phyloP scores from a whole-genome alignment of 2,329 filamentous ascomycete species.

The Diaporthe longicolla region DNA sequence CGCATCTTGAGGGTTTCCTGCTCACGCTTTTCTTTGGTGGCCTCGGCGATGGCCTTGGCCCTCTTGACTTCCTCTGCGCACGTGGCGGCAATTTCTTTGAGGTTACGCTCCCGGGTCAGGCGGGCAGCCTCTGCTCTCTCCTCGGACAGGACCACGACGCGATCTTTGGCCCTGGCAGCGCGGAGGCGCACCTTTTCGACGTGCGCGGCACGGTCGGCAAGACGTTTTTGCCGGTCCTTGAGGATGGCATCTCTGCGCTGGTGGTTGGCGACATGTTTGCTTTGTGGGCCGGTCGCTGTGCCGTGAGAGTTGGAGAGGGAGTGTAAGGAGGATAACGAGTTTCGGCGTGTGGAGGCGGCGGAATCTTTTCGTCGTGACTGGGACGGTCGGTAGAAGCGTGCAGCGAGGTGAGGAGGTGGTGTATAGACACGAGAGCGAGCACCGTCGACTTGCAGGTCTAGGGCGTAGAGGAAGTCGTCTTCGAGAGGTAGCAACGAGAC shows the following conservation, averaged over 20 bases:
- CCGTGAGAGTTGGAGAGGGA: slow-evolving; percentile 75
- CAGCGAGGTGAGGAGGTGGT: slow-evolving; percentile 82
- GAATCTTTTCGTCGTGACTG: slow-evolving; percentile 80
- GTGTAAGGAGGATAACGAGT: slow-evolving; percentile 83
- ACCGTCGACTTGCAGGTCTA: slow-evolving; percentile 38
- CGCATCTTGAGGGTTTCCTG: slow-evolving; percentile 79
- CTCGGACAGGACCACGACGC: slow-evolving; percentile 76
- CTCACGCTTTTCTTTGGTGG: slow-evolving; percentile 84
- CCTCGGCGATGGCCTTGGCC: slow-evolving; percentile 86
- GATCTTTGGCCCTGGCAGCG: slow-evolving; percentile 80
- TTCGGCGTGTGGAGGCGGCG: slow-evolving; percentile 82
- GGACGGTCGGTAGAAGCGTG: slow-evolving; percentile 80
- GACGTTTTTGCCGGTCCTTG: slow-evolving; percentile 82
- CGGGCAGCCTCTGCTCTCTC: slow-evolving; percentile 84
- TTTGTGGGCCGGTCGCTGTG: slow-evolving; percentile 73
- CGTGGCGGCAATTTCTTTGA: slow-evolving; percentile 84
- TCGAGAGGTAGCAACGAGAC: slow-evolving; percentile 33
- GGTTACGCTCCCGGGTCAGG: slow-evolving; percentile 82
- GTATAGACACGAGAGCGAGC: slow-evolving; percentile 61
- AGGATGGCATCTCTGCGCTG: slow-evolving; percentile 85
- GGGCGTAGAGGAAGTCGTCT: slow-evolving; percentile 41
- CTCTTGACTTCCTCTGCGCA: slow-evolving; percentile 88
- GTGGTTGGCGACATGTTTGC: slow-evolving; percentile 83
- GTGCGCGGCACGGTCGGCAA: slow-evolving; percentile 85
- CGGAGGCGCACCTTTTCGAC: slow-evolving; percentile 86